phyloP scores from a whole-genome alignment of 306 rosid genomes.

The Quercus suber region DNA sequence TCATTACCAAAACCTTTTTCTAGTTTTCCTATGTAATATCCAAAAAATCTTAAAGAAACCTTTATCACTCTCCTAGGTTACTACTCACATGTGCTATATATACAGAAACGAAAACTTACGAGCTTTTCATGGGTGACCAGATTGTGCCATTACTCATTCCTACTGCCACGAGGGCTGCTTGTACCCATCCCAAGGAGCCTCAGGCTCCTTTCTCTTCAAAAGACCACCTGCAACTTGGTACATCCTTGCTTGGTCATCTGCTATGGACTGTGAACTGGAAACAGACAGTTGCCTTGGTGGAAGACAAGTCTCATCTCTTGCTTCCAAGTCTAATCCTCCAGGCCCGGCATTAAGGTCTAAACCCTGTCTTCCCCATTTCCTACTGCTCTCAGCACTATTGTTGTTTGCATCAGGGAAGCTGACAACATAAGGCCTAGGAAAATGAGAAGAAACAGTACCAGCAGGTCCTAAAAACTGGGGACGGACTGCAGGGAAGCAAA shows the following conservation, averaged over 20 bases:
- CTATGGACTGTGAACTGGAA: conserved; percentile 57
- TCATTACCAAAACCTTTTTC: neutral
- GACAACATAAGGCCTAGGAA: conserved; percentile 72
- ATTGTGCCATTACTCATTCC: conserved; percentile 15
- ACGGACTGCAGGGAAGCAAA: conserved; percentile 76
- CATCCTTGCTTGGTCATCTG: conserved; percentile 83
- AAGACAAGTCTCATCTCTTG: conserved; percentile 71
- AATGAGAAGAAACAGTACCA: conserved; percentile 62
- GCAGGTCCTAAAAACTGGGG: conserved; percentile 79
- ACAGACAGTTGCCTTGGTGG: conserved; percentile 66
- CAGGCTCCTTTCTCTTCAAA: conserved; percentile 89
- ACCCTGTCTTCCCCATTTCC: conserved; percentile 92
- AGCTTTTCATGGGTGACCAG: conserved; percentile 21
- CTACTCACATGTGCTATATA: conserved; percentile 14
- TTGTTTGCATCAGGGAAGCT: conserved; percentile 72
- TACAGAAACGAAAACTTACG: conserved; percentile 25
- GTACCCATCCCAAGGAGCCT: conserved; percentile 81
- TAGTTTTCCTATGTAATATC: neutral
- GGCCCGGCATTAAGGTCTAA: conserved; percentile 95
- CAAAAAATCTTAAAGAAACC: neutral
- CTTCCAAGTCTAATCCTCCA: conserved; percentile 53
- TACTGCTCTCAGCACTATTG: conserved; percentile 54
- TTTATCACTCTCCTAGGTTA: neutral
- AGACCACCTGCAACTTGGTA: conserved; percentile 64
- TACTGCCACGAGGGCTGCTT: conserved; percentile 81